These are phyloP conservation scores for Hymenoscyphus fructigenus DNA, from an alignment of 2,329 filamentous ascomycete genomes.

Conservation along the genomic window DNA sequence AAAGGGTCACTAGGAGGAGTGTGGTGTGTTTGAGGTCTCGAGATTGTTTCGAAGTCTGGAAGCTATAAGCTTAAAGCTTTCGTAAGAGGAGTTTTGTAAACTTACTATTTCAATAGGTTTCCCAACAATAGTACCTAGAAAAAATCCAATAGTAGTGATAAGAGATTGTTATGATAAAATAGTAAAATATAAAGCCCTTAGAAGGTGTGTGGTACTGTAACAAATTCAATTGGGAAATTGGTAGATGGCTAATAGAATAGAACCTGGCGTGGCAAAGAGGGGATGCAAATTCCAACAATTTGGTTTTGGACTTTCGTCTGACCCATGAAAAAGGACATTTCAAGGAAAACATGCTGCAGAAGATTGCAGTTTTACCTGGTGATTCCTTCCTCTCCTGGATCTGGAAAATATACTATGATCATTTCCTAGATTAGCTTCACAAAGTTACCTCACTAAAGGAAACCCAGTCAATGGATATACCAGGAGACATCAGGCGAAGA, in stretches of 20 bases:
- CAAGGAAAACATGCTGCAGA: neutral
- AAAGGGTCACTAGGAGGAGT: no score
- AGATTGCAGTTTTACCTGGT: neutral
- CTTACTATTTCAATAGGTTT: neutral
- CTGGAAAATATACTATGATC: neutral
- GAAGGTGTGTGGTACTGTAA: neutral
- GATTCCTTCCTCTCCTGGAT: neutral
- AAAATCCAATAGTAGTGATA: neutral
- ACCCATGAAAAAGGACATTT: neutral
- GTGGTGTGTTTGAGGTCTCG: no score
- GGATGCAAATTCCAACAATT: neutral
- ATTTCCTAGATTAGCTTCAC: neutral
- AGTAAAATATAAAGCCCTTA: neutral
- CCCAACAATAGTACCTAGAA: neutral
- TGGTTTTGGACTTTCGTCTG: neutral
- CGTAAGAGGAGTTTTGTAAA: neutral
- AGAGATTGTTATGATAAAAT: neutral
- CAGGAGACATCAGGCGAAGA: neutral
- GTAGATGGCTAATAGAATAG: neutral
- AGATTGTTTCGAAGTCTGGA: no score
- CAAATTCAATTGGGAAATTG: neutral
- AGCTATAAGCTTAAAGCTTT: no score
- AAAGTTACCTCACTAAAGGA: neutral
- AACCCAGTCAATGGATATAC: neutral
- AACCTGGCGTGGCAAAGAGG: neutral